Base-by-base conservation (phyloP, 2,329 filamentous ascomycete genomes). In the Aspergillus ochraceus region DNA sequence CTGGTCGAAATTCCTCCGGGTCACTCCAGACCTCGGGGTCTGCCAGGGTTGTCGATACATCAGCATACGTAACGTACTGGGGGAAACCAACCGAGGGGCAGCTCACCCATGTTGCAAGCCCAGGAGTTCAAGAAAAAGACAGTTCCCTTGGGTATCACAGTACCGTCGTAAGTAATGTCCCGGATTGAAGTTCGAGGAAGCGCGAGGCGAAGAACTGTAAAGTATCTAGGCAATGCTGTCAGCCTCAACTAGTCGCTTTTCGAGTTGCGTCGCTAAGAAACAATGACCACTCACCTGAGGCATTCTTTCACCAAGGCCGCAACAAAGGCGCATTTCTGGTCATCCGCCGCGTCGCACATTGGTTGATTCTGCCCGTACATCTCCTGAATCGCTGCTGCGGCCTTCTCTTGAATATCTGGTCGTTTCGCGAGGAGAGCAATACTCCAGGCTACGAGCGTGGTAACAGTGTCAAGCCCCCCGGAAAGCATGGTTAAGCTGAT, bases 401-500 rank as follows among this genome's bases (percentile, higher is more conserved):
- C 87, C 67, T 84, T 87, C 6, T 84, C 77, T 65, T 90, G 87
- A 6, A 90, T 81, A 58, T 89, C 86, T 0, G 82, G 83, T 22
- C 85, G 79, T 50, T 85, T 81, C 0, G 86, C 81, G 3, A 90
- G 74, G 29, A 88, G 77, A 0, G 82, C 85, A 54, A 89, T 80
- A 66, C 84, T 86, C 87, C 87, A 89, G 4, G 86, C 84, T 1
- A 89, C 82, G 5, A 87, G 77, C 0, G 86, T 89, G 1, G 86
- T 88, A 39, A 90, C 81, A 0, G 88, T 90, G 62, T 90, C 87
- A 3, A 90, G 76, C 0, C 87, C 87, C 0, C 87, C 87, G 0
- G 85, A 87, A 4, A 90, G 76, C 87, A 90, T 90, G 0, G 87
- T 89, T 61, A 90, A 72, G 62, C 84, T 87, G 65, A 89, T 89